A percentile compares a stretch with the other conserved stretches of the same genome.
phyloP scores from a whole-genome alignment of 441 rosid genomes.

The Biscutella laevigata region DNA sequence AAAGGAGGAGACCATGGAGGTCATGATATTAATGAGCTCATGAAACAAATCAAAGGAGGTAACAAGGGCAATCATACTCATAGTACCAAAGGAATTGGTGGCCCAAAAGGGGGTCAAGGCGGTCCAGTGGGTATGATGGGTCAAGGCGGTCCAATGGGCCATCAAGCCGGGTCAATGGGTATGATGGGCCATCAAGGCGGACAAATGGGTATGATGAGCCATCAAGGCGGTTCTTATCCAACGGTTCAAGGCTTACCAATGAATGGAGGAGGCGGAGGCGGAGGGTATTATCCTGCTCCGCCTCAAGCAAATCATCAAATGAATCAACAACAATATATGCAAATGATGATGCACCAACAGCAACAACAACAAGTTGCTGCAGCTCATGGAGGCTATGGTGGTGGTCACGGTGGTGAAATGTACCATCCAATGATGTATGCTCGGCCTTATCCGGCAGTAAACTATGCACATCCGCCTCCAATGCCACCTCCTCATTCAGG shows the following conservation, averaged over 20 bases:
- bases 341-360: conserved; percentile 84
- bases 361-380: conserved; percentile 35
- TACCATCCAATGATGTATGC: conserved; percentile 86
- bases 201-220: no score
- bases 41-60: conserved; percentile 25
- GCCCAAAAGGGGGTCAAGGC: conserved; percentile 32
- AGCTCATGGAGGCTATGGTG: conserved; percentile 36
- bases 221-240: conserved; percentile 34
- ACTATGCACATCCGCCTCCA: conserved; percentile 49
- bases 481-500: conserved; percentile 47
- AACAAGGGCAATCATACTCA: conserved; percentile 42
- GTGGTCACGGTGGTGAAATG: conserved; percentile 56
- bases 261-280: conserved; percentile 40
- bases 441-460: conserved; percentile 41
- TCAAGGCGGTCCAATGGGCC: conserved; percentile 20
- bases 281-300: conserved; percentile 37
- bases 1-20: conserved; percentile 40
- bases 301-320: conserved; percentile 44
- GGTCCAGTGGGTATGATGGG: conserved; percentile 24
- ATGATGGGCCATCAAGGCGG: conserved; percentile 30
- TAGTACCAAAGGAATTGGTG: conserved; percentile 22
- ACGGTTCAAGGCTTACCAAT: conserved; percentile 75
- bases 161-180: no score
- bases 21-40: conserved; percentile 31
- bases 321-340: conserved; percentile 61